A percentile compares a stretch with the other conserved stretches of the same genome.
phyloP scores from a whole-genome alignment of 176 grass and related monocot genomes.

The Tillandsia leiboldiana region DNA sequence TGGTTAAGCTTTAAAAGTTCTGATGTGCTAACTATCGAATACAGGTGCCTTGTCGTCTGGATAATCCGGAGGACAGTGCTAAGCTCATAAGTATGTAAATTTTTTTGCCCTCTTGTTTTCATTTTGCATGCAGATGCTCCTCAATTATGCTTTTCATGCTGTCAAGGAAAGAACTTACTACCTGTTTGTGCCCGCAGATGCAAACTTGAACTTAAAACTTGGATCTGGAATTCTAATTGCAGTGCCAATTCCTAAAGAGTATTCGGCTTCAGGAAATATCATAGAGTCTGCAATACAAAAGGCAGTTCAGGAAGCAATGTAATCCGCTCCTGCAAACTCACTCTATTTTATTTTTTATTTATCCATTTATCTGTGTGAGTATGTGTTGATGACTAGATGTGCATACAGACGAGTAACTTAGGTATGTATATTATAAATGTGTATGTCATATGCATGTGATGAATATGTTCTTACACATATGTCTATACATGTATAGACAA shows the following conservation, averaged over 20 bases:
- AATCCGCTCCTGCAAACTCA: slow-evolving; percentile 3
- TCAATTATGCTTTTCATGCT: no score
- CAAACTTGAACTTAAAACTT: slow-evolving; percentile 58
- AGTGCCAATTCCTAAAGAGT: slow-evolving; percentile 66
- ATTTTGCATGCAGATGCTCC: neutral
- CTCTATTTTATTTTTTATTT: neutral
- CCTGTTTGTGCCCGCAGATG: slow-evolving; percentile 33
- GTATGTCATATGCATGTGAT: no score
- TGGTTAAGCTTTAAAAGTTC: neutral
- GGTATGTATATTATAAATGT: neutral
- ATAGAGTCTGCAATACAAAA: slow-evolving; percentile 86
- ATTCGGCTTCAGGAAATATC: slow-evolving; percentile 62
- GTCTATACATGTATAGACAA: no score
- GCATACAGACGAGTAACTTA: neutral
- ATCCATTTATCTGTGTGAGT: neutral
- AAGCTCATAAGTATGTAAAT: slow-evolving; percentile 58
- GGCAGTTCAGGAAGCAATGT: slow-evolving; percentile 80
- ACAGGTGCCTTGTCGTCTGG: slow-evolving; percentile 63
- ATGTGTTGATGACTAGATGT: neutral
- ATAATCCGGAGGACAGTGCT: slow-evolving; percentile 80
- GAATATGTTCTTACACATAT: no score
- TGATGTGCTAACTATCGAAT: slow-evolving; percentile 7
- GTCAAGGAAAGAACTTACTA: no score
- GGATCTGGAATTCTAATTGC: slow-evolving; percentile 74
- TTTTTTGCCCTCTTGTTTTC: neutral